These are phyloP conservation scores for Diddensiella transvaalensis DNA, from an alignment of 805 yeast genomes.

Conservation along the genomic window DNA sequence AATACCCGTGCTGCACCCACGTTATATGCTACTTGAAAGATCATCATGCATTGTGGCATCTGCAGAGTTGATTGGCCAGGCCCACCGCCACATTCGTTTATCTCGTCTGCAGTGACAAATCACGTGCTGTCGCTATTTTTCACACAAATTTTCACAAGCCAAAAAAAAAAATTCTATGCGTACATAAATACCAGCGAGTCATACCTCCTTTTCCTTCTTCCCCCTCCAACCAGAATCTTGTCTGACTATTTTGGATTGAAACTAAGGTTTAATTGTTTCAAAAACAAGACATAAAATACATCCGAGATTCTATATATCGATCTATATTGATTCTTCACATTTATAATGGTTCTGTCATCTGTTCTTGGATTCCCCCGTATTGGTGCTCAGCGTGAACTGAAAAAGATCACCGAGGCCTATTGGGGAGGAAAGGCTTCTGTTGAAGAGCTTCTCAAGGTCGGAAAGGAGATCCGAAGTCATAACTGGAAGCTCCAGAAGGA, in stretches of 20 bases:
- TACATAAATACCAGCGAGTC: neutral
- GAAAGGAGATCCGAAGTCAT: constrained; percentile 90
- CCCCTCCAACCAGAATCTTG: neutral
- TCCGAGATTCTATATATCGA: too few species aligned
- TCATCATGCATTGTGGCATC: too few species aligned
- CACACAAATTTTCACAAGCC: constrained; percentile 2
- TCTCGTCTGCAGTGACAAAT: neutral
- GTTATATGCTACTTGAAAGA: too few species aligned
- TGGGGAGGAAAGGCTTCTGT: constrained; percentile 91
- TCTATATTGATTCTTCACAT: too few species aligned
- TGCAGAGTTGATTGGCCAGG: too few species aligned
- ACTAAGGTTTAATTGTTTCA: neutral
- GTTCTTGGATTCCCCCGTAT: constrained; percentile 99
- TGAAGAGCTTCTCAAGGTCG: constrained; percentile 85
- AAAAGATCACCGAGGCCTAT: constrained; percentile 98
- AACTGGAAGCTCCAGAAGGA: constrained; percentile 98
- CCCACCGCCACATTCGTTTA: too few species aligned
- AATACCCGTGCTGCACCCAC: too few species aligned
- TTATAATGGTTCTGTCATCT: constrained; percentile 88
- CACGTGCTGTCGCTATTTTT: neutral
- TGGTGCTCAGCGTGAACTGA: constrained; percentile 98
- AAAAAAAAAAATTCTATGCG: neutral
- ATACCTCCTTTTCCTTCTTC: constrained; percentile 9
- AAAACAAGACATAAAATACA: too few species aligned
- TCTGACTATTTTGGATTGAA: neutral